These are phyloP conservation scores for Skeletonema menzelii DNA, from an alignment of 108 stramenopile genomes.

Conservation along the genomic window DNA sequence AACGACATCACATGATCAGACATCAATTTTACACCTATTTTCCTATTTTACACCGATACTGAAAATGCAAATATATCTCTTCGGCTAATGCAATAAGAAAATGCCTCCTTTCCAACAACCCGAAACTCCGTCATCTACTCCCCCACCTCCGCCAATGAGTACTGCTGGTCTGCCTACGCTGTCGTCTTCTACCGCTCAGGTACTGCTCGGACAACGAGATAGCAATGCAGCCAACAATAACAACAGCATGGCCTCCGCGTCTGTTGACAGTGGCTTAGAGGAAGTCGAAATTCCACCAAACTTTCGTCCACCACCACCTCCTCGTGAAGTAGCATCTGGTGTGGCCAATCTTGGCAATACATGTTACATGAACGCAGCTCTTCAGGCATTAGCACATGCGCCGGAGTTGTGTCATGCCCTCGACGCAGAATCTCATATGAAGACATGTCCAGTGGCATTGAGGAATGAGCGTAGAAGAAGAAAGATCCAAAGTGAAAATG, in stretches of 20 bases:
- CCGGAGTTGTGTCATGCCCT: conserved; percentile 87
- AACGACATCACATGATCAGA: not conserved
- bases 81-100: not conserved
- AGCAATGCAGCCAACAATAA: not conserved
- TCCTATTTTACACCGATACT: no score
- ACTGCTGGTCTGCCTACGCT: not conserved
- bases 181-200: not conserved
- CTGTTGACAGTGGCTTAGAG: not conserved
- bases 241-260: not conserved
- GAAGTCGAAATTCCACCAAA: not conserved
- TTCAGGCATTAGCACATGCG: conserved; percentile 86
- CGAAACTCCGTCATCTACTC: not conserved
- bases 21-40: not conserved
- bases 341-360: conserved; percentile 88
- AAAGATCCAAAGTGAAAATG: conserved; percentile 28
- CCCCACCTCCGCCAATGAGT: not conserved
- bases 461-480: conserved; percentile 34
- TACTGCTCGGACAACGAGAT: not conserved
- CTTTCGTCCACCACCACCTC: not conserved
- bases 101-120: conserved; percentile 2
- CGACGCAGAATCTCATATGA: conserved; percentile 73
- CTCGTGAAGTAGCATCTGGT: conserved; percentile 54
- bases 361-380: conserved; percentile 86
- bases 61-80: not conserved
- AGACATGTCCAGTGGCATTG: conserved; percentile 52